Base-by-base conservation (phyloP, 2,329 filamentous ascomycete genomes). In the Ceratocystis smalleyi region DNA sequence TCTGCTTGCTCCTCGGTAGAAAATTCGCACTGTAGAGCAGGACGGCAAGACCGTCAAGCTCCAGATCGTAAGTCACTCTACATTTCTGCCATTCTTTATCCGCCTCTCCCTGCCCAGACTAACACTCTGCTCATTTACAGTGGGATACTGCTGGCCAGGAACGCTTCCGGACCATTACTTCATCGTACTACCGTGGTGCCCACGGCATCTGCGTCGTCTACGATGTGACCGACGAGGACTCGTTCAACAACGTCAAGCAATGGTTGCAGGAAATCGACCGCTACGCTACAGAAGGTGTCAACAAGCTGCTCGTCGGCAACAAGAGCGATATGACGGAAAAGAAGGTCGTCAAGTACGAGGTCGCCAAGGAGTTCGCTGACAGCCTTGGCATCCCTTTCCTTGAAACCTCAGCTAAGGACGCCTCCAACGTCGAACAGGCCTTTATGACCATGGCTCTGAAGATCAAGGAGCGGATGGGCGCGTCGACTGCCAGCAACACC, bases 311-410 rank as follows among this genome's bases (percentile, higher is more conserved):
- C 68, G 92, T 99, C 68, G 94, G 94, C 74, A 99, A 99, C 88
- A 99, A 99, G 88, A 96, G 91, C 79, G 94, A 99, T 88, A 97
- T 99, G 91, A 86, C 92, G 67, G 94, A 99, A 80, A 99, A 99
- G 88, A 99, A 97, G 83, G 94, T 97, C 49, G 94, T 99, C 68
- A 94, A 99, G 77, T 99, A 99, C 84, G 95, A 91, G 69, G 94
- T 97, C 70, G 94, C 94, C 71, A 99, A 99, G 94, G 94, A 99
- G 78, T 97, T 99, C 73, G 94, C 94, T 73, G 94, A 99, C 82
- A 95, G 90, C 81, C 84, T 99, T 70, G 92, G 92, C 72, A 99
- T 99, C 71, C 94, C 94, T 59, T 99, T 99, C 87, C 88, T 99
- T 75, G 94, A 99, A 84, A 99, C 94, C 19, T 99, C 94, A 51